Evolutionary conservation across 2,329 filamentous ascomycete species (phyloP).

Genomic region (Hortaea sp.): DNA sequence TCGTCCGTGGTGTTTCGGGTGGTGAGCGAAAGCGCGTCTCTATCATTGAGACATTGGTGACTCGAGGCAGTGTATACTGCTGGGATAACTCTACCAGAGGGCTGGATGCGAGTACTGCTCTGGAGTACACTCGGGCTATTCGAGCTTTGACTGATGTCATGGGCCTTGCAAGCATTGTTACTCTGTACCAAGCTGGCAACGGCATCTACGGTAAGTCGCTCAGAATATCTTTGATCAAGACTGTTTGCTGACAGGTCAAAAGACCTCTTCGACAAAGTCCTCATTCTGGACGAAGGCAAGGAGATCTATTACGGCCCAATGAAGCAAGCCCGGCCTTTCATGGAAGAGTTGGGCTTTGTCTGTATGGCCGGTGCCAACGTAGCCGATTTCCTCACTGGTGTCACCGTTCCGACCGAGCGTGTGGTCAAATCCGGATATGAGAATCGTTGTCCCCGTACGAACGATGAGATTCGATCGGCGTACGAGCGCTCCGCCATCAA

Average conservation of each 20-base stretch:
- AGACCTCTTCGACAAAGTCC: slow-evolving; percentile 71
- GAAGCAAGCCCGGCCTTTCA: slow-evolving; percentile 50
- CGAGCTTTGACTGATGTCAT: slow-evolving; percentile 54
- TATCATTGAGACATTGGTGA: slow-evolving; percentile 62
- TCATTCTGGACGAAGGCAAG: slow-evolving; percentile 58
- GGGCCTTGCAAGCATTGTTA: slow-evolving; percentile 51
- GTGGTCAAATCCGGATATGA: slow-evolving; percentile 35
- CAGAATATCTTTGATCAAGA: slow-evolving; percentile 25
- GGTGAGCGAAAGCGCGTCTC: slow-evolving; percentile 61
- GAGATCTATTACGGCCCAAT: slow-evolving; percentile 56
- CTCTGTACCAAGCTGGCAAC: slow-evolving; percentile 60
- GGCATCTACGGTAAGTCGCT: slow-evolving; percentile 53
- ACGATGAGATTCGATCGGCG: slow-evolving; percentile 33
- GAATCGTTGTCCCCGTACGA: slow-evolving; percentile 34
- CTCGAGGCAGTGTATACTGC: slow-evolving; percentile 50
- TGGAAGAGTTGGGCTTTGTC: slow-evolving; percentile 55
- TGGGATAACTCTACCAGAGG: slow-evolving; percentile 61
- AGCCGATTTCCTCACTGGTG: slow-evolving; percentile 56
- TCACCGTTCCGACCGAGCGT: slow-evolving; percentile 47
- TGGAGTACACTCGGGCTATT: slow-evolving; percentile 45
- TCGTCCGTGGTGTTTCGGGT: slow-evolving; percentile 55
- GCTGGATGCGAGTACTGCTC: slow-evolving; percentile 54
- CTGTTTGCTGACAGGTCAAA: neutral
- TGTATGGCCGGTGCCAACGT: slow-evolving; percentile 54
- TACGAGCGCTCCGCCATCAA: slow-evolving; percentile 47